phyloP scores from a whole-genome alignment of 768 basidiomycete species.

The Naganishia kalamii region DNA sequence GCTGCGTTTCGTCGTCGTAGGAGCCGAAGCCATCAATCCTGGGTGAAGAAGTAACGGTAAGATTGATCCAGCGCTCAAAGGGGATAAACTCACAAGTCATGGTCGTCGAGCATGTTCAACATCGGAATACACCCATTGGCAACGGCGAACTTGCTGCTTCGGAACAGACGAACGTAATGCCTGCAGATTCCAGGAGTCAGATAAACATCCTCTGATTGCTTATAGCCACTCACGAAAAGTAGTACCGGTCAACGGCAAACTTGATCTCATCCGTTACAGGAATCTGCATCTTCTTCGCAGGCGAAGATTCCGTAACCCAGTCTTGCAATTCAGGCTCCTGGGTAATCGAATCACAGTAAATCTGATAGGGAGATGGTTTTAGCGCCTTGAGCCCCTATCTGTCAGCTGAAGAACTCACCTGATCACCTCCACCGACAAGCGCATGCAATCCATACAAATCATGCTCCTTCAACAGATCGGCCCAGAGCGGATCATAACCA shows the following conservation, averaged over 20 bases:
- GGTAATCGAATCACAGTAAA: constrained; percentile 64
- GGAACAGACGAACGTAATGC: constrained; percentile 80
- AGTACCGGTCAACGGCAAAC: constrained; percentile 64
- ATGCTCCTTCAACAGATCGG: constrained; percentile 81
- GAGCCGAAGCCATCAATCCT: constrained; percentile 41
- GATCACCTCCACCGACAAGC: constrained; percentile 91
- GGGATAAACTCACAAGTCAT: constrained; percentile 64
- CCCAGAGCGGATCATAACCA: constrained; percentile 88
- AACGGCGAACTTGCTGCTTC: constrained; percentile 79
- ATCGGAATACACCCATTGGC: constrained; percentile 85
- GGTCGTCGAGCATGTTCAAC: constrained; percentile 50
- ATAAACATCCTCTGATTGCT: background rate
- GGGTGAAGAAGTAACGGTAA: background rate
- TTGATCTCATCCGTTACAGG: constrained; percentile 66
- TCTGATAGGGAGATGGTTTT: constrained; percentile 18
- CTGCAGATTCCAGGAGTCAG: constrained; percentile 46
- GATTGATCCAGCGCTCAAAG: constrained; percentile 33
- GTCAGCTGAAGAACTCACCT: constrained; percentile 40
- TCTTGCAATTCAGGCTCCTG: constrained; percentile 59
- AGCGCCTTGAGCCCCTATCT: background rate
- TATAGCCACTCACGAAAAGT: constrained; percentile 26
- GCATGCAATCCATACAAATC: constrained; percentile 73
- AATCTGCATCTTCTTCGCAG: constrained; percentile 56
- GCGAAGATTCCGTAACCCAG: constrained; percentile 65
- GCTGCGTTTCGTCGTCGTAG: constrained; percentile 40